Evolutionary conservation across 352 stramenopile genomes (phyloP).

Genomic region (Globisporangium viniferum): DNA sequence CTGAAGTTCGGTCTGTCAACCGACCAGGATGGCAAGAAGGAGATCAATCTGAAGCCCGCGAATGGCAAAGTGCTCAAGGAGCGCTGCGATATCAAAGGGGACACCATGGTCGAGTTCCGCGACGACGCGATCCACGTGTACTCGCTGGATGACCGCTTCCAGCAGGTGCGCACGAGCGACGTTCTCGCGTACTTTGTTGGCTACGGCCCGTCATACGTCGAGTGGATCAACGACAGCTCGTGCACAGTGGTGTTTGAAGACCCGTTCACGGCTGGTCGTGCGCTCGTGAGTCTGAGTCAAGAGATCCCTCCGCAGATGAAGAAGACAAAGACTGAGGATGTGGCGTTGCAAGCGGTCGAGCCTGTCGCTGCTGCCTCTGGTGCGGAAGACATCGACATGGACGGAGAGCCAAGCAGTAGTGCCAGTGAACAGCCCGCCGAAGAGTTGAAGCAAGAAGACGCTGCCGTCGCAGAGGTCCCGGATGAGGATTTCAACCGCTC

Average conservation of each 20-base stretch:
- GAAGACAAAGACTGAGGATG: constrained; percentile 22
- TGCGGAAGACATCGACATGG: constrained; percentile 61
- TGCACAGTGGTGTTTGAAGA: constrained; percentile 85
- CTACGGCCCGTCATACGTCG: constrained; percentile 81
- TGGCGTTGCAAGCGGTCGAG: neutral
- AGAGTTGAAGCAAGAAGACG: constrained; percentile 8
- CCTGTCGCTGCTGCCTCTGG: neutral
- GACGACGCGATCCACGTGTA: constrained; percentile 84
- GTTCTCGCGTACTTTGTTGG: constrained; percentile 75
- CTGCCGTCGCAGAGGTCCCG: constrained; percentile 27
- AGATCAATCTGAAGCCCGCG: constrained; percentile 30
- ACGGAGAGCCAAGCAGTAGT: constrained; percentile 20
- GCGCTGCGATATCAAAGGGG: constrained; percentile 51
- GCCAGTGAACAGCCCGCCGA: constrained; percentile 4
- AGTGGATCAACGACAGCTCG: constrained; percentile 86
- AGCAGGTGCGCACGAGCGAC: constrained; percentile 77
- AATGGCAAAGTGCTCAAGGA: constrained; percentile 58
- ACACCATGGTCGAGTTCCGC: constrained; percentile 36
- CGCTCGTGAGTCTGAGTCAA: constrained; percentile 52
- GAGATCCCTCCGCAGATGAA: constrained; percentile 47
- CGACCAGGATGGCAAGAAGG: constrained; percentile 33
- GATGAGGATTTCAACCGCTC: constrained; percentile 66
- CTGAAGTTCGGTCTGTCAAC: constrained; percentile 66
- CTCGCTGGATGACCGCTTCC: constrained; percentile 74
- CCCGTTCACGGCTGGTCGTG: constrained; percentile 57